A percentile compares a stretch with the other conserved stretches of the same genome.
Evolutionary conservation across 495 filamentous ascomycete genomes (phyloP).

Genomic region (Hypoxylon perforatum): DNA sequence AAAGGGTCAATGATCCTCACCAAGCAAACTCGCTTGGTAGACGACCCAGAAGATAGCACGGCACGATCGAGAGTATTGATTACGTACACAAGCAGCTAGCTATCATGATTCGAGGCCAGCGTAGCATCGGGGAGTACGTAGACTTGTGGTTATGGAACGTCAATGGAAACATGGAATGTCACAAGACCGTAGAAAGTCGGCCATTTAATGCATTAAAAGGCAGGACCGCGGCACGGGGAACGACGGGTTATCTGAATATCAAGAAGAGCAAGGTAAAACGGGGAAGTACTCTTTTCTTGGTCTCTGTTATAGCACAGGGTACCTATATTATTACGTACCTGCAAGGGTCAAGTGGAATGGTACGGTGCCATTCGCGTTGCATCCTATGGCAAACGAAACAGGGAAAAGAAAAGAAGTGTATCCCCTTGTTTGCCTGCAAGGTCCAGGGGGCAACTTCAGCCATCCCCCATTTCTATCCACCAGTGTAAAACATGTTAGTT

Average conservation of each 20-base stretch:
- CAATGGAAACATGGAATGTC: conserved; percentile 42
- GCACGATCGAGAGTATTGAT: conserved; percentile 19
- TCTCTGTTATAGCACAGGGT: conserved; percentile 14
- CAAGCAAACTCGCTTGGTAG: conserved; percentile 6
- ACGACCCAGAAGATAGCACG: neutral
- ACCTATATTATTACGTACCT: conserved; percentile 28
- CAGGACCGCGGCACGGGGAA: conserved; percentile 40
- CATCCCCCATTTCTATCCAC: conserved; percentile 1
- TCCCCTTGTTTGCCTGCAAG: conserved; percentile 43
- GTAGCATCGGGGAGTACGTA: conserved; percentile 15
- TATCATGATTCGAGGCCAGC: conserved; percentile 16
- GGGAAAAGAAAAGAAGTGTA: conserved; percentile 34
- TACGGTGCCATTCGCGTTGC: conserved; percentile 35
- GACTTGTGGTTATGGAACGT: conserved; percentile 36
- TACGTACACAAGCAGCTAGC: conserved; percentile 13
- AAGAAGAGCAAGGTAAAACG: conserved; percentile 2
- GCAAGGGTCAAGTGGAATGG: conserved; percentile 40
- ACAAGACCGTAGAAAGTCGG: conserved; percentile 45
- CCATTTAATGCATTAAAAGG: conserved; percentile 44
- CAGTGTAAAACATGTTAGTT: conserved; percentile 26
- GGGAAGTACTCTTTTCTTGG: neutral
- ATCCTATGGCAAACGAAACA: conserved; percentile 42
- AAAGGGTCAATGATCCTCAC: neutral
- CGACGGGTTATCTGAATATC: conserved; percentile 40
- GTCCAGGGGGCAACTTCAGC: conserved; percentile 33